Percentiles rank a stretch among this genome's conserved stretches.
Conservation (phyloP, 2,329 filamentous ascomycete genomes). For the Dactylonectria estremocensis region DNA sequence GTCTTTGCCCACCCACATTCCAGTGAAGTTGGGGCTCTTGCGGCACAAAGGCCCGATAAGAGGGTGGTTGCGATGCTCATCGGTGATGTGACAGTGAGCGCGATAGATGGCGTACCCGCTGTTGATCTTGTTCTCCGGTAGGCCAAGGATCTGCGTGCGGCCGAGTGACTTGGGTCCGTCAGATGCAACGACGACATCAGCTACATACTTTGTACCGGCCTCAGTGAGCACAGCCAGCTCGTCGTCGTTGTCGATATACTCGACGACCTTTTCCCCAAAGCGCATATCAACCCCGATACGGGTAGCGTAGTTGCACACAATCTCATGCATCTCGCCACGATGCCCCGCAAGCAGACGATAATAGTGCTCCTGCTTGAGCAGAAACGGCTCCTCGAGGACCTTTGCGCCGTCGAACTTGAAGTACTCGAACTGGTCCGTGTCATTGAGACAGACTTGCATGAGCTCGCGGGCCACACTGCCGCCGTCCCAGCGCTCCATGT, state of each 20-base stretch:
- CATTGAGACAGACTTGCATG: constrained; percentile 12
- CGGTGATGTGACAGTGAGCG: constrained; percentile 15
- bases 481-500: constrained; percentile 20
- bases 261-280: constrained; percentile 5
- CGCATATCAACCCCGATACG: constrained; percentile 16
- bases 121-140: constrained; percentile 19
- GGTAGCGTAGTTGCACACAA: constrained; percentile 22
- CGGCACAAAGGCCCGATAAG: constrained; percentile 1
- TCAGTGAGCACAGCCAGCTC: constrained; percentile 14
- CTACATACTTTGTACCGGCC: constrained; percentile 7
- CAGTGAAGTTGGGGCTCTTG: constrained; percentile 3
- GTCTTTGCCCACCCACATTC: constrained; percentile 22
- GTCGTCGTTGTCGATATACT: constrained; percentile 20
- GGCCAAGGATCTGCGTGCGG: constrained; percentile 13
- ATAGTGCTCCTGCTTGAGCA: constrained; percentile 1
- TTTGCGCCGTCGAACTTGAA: constrained; percentile 13
- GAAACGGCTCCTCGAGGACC: constrained; percentile 1
- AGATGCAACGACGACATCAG: constrained; percentile 18
- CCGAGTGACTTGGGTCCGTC: constrained; percentile 25
- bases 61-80: constrained; percentile 19
- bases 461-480: constrained; percentile 13
- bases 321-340: constrained; percentile 25
- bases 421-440: constrained; percentile 16
- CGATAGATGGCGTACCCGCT: constrained; percentile 26
- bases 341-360: constrained; percentile 13